phyloP scores from a whole-genome alignment of 2,329 filamentous ascomycete genomes.

The Penicillium sclerotigenum region DNA sequence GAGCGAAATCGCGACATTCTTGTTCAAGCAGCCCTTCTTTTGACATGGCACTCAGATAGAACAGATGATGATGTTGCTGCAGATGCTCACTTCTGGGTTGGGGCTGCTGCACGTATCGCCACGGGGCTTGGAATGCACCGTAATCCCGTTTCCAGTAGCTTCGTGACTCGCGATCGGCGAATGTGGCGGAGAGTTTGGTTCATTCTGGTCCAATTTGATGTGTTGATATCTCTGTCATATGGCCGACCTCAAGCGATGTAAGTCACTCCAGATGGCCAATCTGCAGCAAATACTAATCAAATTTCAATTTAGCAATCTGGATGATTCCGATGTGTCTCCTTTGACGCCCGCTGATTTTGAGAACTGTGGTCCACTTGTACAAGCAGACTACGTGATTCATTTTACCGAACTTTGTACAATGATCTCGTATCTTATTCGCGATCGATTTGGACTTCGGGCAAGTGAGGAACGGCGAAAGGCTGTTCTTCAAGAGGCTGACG shows the following conservation, averaged over 20 bases:
- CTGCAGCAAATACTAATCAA: constrained; percentile 2
- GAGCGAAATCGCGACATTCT: constrained; percentile 54
- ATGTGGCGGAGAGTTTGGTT: constrained; percentile 47
- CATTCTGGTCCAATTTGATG: constrained; percentile 45
- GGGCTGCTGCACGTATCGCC: constrained; percentile 52
- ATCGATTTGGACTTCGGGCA: constrained; percentile 42
- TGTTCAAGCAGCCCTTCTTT: constrained; percentile 53
- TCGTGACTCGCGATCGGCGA: constrained; percentile 41
- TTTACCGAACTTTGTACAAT: constrained; percentile 52
- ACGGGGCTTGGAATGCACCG: constrained; percentile 56
- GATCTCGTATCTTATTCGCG: constrained; percentile 46
- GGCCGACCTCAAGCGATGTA: constrained; percentile 53
- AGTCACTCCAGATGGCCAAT: constrained; percentile 13
- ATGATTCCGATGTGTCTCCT: constrained; percentile 51
- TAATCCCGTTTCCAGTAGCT: constrained; percentile 41
- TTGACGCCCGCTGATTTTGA: constrained; percentile 48
- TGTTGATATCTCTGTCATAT: constrained; percentile 46
- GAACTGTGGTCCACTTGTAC: constrained; percentile 45
- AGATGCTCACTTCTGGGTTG: constrained; percentile 55
- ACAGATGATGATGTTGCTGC: constrained; percentile 55
- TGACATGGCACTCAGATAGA: constrained; percentile 55
- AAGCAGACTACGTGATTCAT: constrained; percentile 47
- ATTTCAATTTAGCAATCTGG: constrained; percentile 38
- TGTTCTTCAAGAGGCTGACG: constrained; percentile 42
- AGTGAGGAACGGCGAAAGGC: constrained; percentile 42